Evolutionary conservation across 108 stramenopile genomes (phyloP).

Genomic region (Craspedostauros australis): DNA sequence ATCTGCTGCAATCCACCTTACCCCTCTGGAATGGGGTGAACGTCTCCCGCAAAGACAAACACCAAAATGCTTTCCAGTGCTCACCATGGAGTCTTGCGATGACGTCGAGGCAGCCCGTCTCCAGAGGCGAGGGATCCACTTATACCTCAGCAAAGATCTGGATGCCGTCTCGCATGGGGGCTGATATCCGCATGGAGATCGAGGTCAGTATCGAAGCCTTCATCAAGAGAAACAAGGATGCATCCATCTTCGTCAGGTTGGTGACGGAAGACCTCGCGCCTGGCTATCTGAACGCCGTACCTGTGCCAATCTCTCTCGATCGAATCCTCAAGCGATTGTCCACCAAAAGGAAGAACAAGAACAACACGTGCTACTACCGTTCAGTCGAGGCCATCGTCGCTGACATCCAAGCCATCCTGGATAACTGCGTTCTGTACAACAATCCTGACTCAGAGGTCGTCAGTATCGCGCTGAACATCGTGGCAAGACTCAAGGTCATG

Average conservation of each 20-base stretch:
- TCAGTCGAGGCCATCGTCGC: constrained; percentile 30
- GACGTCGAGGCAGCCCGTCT: no score
- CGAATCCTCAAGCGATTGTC: constrained; percentile 33
- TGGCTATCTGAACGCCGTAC: constrained; percentile 44
- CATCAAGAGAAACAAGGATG: constrained; percentile 1
- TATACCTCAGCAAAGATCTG: no score
- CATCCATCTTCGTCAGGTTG: constrained; percentile 10
- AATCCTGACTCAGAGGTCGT: constrained; percentile 37
- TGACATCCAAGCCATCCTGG: constrained; percentile 31
- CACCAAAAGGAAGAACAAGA: neutral
- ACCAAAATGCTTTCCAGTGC: no score
- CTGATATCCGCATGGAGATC: no score
- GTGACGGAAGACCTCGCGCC: constrained; percentile 42
- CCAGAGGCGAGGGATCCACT: no score
- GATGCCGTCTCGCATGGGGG: no score
- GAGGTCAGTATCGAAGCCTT: constrained; percentile 3
- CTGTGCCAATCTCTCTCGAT: constrained; percentile 34
- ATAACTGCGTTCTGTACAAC: constrained; percentile 59
- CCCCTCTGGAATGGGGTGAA: no score
- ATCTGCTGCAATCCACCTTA: no score
- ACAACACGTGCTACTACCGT: constrained; percentile 33
- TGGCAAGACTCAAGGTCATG: constrained; percentile 4
- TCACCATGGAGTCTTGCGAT: no score
- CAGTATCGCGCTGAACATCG: constrained; percentile 3
- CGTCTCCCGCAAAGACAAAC: no score